phyloP scores from a whole-genome alignment of 108 stramenopile genomes.

The Pinguiococcus pyrenoidosus region DNA sequence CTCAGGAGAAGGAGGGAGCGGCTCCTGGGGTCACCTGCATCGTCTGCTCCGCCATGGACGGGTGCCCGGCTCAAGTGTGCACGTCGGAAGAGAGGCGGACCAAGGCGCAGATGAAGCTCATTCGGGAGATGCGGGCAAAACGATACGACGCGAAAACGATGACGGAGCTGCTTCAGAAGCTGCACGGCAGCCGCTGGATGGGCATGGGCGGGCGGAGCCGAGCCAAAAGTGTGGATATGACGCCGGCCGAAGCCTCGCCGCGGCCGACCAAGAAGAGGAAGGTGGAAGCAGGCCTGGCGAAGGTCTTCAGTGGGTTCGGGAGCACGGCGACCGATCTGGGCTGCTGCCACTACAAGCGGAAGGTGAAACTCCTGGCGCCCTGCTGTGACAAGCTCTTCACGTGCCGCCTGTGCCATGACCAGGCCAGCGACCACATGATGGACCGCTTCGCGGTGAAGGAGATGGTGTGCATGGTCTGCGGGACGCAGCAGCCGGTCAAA shows the following conservation, averaged over 20 bases:
- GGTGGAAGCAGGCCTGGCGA: too few species aligned
- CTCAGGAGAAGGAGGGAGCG: too few species aligned
- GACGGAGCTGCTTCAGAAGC: not conserved
- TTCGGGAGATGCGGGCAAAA: slow-evolving; percentile 61
- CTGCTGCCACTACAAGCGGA: slow-evolving; percentile 72
- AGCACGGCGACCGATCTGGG: slow-evolving; percentile 54
- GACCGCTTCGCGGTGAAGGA: slow-evolving; percentile 73
- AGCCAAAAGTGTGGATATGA: slow-evolving; percentile 17
- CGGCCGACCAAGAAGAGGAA: slow-evolving; percentile 63
- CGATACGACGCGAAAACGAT: slow-evolving; percentile 53
- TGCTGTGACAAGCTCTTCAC: slow-evolving; percentile 69
- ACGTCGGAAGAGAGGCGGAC: too few species aligned
- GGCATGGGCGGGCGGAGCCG: slow-evolving; percentile 9
- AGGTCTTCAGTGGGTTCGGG: too few species aligned
- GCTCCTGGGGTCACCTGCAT: too few species aligned
- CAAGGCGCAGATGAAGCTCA: slow-evolving; percentile 57
- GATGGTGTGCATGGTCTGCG: slow-evolving; percentile 74
- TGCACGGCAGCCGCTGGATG: not conserved
- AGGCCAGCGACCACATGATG: slow-evolving; percentile 55
- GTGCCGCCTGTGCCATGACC: slow-evolving; percentile 82
- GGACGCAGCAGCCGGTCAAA: slow-evolving; percentile 61
- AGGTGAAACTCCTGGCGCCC: slow-evolving; percentile 74
- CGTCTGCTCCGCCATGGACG: too few species aligned
- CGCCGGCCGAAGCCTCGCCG: slow-evolving; percentile 20
- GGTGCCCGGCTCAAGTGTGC: too few species aligned